Evolutionary conservation across 805 yeast genomes (phyloP).

Genomic region (Sporopachydermia lactativora): DNA sequence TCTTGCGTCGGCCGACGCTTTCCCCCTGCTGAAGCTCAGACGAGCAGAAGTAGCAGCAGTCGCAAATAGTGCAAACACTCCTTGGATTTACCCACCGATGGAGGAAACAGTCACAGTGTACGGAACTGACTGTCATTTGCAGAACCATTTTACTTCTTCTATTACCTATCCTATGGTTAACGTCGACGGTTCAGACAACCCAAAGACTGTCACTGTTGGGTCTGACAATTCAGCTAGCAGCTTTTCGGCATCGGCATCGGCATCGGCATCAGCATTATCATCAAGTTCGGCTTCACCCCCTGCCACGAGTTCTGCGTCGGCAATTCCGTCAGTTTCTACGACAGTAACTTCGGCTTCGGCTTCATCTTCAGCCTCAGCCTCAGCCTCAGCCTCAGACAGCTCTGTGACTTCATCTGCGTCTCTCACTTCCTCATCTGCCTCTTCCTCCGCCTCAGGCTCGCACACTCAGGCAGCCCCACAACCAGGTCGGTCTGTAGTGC

Average conservation of each 20-base stretch:
- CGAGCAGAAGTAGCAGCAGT: no score
- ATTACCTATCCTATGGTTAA: background rate
- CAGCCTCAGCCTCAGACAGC: background rate
- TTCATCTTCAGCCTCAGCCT: background rate
- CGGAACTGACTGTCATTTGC: conserved; percentile 1
- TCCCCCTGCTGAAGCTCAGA: background rate
- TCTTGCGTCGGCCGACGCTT: background rate
- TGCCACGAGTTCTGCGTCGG: no score
- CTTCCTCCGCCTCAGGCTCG: background rate
- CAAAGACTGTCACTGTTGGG: background rate
- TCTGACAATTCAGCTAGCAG: no score
- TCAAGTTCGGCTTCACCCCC: no score
- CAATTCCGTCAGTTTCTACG: no score
- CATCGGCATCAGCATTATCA: no score
- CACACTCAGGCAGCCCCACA: background rate
- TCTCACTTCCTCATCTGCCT: background rate
- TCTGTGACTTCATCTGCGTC: background rate
- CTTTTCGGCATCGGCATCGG: no score
- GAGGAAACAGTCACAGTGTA: background rate
- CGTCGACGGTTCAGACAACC: conserved; percentile 1
- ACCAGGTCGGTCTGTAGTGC: background rate
- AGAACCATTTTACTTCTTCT: background rate
- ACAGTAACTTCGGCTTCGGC: no score
- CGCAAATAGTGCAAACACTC: background rate
- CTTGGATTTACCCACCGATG: background rate